These are phyloP conservation scores for Fusarium veterinarium DNA, from an alignment of 2,329 filamentous ascomycete genomes.

Conservation along the genomic window DNA sequence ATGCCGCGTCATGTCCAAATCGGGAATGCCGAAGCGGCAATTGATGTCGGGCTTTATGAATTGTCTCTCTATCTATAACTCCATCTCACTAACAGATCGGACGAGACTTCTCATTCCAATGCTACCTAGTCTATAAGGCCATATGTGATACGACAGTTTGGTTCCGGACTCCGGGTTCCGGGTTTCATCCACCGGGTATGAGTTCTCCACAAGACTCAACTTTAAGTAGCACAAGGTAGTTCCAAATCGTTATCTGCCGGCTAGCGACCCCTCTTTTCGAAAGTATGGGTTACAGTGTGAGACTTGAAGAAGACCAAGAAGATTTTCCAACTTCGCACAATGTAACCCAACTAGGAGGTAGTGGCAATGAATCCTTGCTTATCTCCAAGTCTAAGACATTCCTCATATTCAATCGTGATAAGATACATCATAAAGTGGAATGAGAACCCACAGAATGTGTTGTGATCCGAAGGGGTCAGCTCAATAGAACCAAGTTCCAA, in stretches of 20 bases:
- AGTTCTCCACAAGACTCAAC: background rate
- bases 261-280: background rate
- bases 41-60: background rate
- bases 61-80: background rate
- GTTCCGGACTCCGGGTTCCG: background rate
- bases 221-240: background rate
- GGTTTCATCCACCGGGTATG: background rate
- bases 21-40: background rate
- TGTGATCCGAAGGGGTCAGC: rapidly evolving
- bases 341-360: background rate
- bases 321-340: background rate
- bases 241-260: background rate
- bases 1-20: background rate
- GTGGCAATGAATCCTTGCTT: background rate
- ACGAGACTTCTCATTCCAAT: too few species aligned
- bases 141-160: rapidly evolving
- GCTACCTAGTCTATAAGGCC: rapidly evolving
- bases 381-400: background rate
- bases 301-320: background rate
- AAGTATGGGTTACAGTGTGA: background rate
- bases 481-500: too few species aligned
- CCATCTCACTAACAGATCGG: background rate
- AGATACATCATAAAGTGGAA: background rate
- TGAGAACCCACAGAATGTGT: background rate
- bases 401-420: background rate